Conservation (phyloP, 805 yeast genomes). For the Saccharomyces jurei region DNA sequence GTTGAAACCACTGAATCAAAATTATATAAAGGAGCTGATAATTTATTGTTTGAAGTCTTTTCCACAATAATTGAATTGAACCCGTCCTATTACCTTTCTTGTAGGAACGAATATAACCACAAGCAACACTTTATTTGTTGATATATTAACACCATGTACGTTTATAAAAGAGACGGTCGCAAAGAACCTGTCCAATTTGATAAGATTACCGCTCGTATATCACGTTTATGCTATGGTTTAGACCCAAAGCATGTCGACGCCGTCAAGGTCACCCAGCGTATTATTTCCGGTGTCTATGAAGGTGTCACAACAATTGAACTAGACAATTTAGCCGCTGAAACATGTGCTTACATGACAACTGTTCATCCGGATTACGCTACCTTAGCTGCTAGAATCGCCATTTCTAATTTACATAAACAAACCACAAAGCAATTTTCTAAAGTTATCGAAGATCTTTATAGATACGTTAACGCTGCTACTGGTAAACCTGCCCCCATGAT, state of each 20-base stretch:
- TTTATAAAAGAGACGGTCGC: slow-evolving; percentile 84
- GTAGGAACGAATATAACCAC: slow-evolving; percentile 36
- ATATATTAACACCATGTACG: slow-evolving; percentile 46
- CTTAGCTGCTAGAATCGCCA: slow-evolving; percentile 88
- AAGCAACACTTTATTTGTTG: not conserved
- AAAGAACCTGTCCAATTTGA: slow-evolving; percentile 90
- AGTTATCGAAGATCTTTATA: slow-evolving; percentile 58
- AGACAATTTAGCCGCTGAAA: slow-evolving; percentile 79
- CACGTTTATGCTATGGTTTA: slow-evolving; percentile 86
- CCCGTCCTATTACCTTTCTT: not conserved
- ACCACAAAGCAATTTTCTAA: slow-evolving; percentile 73
- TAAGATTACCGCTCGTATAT: slow-evolving; percentile 88
- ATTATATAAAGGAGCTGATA: not conserved
- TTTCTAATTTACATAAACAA: slow-evolving; percentile 84
- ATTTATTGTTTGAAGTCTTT: not conserved
- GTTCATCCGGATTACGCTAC: slow-evolving; percentile 94
- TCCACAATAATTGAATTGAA: not conserved
- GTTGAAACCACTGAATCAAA: not conserved
- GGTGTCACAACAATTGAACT: slow-evolving; percentile 86
- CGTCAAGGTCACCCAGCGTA: slow-evolving; percentile 83
- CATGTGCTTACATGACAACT: slow-evolving; percentile 93
- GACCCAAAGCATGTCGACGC: slow-evolving; percentile 85
- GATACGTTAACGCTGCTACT: slow-evolving; percentile 70
- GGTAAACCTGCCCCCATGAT: slow-evolving; percentile 47
- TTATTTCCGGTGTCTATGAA: slow-evolving; percentile 71